These are phyloP conservation scores for Serendipita sp. DNA, from an alignment of 768 basidiomycete species.

Conservation along the genomic window DNA sequence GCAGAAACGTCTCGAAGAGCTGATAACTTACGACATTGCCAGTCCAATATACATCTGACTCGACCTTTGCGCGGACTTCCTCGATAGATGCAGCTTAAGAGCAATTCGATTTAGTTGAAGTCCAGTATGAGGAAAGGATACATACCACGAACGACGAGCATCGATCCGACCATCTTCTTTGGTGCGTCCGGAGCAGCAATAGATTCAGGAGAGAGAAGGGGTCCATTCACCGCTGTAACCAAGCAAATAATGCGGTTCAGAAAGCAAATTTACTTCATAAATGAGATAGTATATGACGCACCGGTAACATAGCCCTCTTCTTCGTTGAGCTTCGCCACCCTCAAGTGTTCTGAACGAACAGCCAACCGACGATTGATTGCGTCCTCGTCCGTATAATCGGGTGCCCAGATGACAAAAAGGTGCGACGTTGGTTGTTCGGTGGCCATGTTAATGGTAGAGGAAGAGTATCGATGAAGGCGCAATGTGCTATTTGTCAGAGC, in stretches of 20 bases:
- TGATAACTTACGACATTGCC: conserved; percentile 25
- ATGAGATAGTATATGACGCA: conserved; percentile 20
- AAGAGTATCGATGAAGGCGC: background rate
- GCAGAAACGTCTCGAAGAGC: background rate
- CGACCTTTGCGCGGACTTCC: conserved; percentile 24
- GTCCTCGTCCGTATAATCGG: conserved; percentile 45
- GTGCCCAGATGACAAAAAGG: conserved; percentile 45
- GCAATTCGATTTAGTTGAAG: conserved; percentile 22
- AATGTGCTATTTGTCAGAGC: too few species aligned
- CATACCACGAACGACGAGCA: conserved; percentile 11
- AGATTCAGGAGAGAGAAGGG: conserved; percentile 38
- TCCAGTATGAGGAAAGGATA: background rate
- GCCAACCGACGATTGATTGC: conserved; percentile 40
- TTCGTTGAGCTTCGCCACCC: conserved; percentile 26
- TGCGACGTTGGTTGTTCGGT: background rate
- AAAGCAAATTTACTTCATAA: background rate
- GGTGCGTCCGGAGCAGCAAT: conserved; percentile 28
- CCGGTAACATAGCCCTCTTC: conserved; percentile 31
- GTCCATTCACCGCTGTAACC: conserved; percentile 34
- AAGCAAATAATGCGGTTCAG: background rate
- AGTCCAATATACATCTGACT: conserved; percentile 30
- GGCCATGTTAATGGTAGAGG: background rate
- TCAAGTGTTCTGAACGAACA: conserved; percentile 39
- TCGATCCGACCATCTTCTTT: conserved; percentile 47
- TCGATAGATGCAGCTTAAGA: conserved; percentile 39